These are phyloP conservation scores for Blastosporella zonata DNA, from an alignment of 1,284 basidiomycete genomes.

Conservation along the genomic window DNA sequence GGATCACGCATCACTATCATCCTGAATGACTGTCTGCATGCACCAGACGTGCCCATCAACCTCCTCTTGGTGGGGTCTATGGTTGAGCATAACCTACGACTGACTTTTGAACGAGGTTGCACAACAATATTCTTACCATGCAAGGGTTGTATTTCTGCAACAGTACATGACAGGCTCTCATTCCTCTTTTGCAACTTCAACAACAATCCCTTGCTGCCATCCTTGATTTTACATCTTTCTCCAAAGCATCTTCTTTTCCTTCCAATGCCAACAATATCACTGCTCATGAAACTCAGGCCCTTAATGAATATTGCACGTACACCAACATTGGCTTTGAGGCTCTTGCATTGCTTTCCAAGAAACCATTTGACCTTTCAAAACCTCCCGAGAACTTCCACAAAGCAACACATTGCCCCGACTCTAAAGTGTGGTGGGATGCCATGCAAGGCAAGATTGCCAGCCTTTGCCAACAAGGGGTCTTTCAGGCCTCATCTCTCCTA, in stretches of 20 bases:
- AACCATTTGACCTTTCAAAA: not conserved
- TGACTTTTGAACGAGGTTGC: not conserved
- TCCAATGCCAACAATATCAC: not conserved
- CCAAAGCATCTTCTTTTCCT: not conserved
- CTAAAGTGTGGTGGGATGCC: not conserved
- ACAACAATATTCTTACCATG: not conserved
- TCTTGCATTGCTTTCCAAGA: not conserved
- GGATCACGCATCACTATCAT: not conserved
- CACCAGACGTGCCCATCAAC: constrained; percentile 6
- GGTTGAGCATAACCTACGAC: not conserved
- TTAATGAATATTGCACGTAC: not conserved
- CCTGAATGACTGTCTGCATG: not conserved
- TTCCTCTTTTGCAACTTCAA: not conserved
- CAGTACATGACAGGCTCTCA: not conserved
- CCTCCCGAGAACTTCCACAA: not conserved
- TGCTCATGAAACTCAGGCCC: not conserved
- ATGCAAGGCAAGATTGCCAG: not conserved
- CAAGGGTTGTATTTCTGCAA: not conserved
- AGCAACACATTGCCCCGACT: not conserved
- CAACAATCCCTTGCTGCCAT: not conserved
- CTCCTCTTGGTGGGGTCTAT: constrained; percentile 1
- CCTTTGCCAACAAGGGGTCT: not conserved
- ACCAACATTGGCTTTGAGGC: not conserved
- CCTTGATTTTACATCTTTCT: not conserved
- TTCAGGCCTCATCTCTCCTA: not conserved